Conservation (phyloP, 148 eudicot genomes). For the Amaranthus palmeri region DNA sequence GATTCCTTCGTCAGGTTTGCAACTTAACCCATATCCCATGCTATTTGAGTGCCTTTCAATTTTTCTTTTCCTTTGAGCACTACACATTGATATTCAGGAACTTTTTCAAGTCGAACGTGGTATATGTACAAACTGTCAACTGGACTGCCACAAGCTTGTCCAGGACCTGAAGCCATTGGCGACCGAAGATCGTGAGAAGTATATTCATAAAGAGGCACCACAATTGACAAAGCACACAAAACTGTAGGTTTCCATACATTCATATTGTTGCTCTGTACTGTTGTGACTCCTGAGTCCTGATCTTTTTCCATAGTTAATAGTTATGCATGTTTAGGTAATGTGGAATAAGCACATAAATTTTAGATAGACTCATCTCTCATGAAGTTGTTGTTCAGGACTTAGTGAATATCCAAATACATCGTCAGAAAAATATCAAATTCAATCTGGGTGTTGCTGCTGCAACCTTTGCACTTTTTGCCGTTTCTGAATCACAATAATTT, state of each 20-base stretch:
- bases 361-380: background rate
- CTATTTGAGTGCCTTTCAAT: constrained; percentile 3
- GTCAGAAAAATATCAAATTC: background rate
- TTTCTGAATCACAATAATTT: constrained; percentile 6
- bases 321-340: background rate
- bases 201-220: constrained; percentile 66
- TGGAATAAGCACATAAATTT: background rate
- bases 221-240: constrained; percentile 51
- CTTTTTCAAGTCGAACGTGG: constrained; percentile 84
- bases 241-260: constrained; percentile 44
- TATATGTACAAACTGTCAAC: constrained; percentile 69
- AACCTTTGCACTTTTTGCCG: background rate
- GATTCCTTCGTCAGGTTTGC: constrained; percentile 74
- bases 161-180: constrained; percentile 55
- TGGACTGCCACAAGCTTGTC: constrained; percentile 91
- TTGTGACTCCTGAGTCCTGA: constrained; percentile 1
- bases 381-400: background rate
- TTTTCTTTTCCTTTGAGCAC: background rate
- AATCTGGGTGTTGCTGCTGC: background rate
- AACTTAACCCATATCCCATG: constrained; percentile 11
- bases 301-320: background rate
- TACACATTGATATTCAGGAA: constrained; percentile 41
- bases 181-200: constrained; percentile 47
- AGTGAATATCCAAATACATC: background rate
- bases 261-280: background rate